Base-by-base conservation (phyloP, 108 stramenopile species). In the Discostella pseudostelligera region DNA sequence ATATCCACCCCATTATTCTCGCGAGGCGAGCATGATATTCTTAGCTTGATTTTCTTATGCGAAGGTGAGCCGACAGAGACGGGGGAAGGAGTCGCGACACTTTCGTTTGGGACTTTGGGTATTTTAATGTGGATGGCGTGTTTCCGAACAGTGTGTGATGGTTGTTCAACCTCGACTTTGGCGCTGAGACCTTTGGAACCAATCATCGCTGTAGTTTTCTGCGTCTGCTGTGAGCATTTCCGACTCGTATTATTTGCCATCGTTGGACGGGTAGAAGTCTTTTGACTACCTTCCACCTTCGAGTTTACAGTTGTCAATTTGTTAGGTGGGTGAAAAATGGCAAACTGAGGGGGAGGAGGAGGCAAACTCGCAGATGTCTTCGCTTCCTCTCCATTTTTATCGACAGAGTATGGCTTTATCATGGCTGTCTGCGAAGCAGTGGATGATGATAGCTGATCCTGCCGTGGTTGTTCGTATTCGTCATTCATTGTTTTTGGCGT, bases 121-220 rank as follows among this genome's bases (percentile, higher is more conserved):
- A 67, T 28, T 62, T 62, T 75, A 40, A 67, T 75, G 25, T 55
- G 74, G 39, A 67, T 67, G 28, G 39, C 53, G 39, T 59, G 42
- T 25, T 45, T 45, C 10, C 59, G 28, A 26, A 45, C 59, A 24
- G 7, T 59, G 39, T 0, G 24, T 28, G 24, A 5, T 39, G 37
- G 14, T 19, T 10, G 26, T 29, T 25, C n/a, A n/a, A n/a, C 25
- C 40, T 59, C 25, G 10, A 16, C 5, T 25, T 9, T 29, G 1
- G 13, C 43, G n/a, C 42, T 19, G 13, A 8, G 8, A 3, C n/a
- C 40, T 44, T 8, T 32, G 0, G 44, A 13, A 14, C 44, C 28
- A 44, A 20, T 40, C 37, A 56, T 3, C 5, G 0, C 5, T 20
- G 13, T 17, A 16, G 12, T 0, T 35, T n/a, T 16, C 16, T n/a